phyloP scores from a whole-genome alignment of 495 filamentous ascomycete genomes.

The Oidiodendron maius region DNA sequence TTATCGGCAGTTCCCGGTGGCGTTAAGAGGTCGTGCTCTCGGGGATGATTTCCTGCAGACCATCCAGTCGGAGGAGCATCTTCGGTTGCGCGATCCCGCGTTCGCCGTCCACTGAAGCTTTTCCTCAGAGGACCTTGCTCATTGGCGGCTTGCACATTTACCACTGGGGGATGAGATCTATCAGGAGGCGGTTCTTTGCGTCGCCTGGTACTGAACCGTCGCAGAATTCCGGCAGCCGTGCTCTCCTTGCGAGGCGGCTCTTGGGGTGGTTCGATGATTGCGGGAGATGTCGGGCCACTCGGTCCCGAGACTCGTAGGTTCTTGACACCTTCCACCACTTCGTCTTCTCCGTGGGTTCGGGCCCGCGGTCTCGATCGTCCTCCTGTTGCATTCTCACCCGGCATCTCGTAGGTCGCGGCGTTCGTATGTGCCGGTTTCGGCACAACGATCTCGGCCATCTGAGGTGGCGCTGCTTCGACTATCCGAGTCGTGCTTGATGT shows the following conservation, averaged over 20 bases:
- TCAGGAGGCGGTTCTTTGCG: slow-evolving; percentile 48
- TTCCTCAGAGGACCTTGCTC: slow-evolving; percentile 61
- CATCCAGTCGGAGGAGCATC: slow-evolving; percentile 42
- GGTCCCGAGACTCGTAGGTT: slow-evolving; percentile 54
- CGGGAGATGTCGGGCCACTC: slow-evolving; percentile 42
- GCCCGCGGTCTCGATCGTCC: slow-evolving; percentile 78
- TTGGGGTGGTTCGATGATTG: slow-evolving; percentile 48
- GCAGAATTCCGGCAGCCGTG: slow-evolving; percentile 76
- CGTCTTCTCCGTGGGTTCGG: slow-evolving; percentile 93
- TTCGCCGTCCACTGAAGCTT: slow-evolving; percentile 75
- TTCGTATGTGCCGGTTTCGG: slow-evolving; percentile 94
- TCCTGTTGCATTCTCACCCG: slow-evolving; percentile 72
- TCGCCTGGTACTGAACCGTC: slow-evolving; percentile 84
- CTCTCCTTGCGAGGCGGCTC: slow-evolving; percentile 79
- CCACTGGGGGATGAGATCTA: slow-evolving; percentile 58
- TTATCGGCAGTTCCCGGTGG: slow-evolving; percentile 55
- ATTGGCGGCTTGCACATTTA: slow-evolving; percentile 67
- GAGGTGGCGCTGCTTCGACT: slow-evolving; percentile 53
- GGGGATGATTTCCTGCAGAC: slow-evolving; percentile 61
- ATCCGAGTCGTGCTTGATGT: slow-evolving; percentile 48
- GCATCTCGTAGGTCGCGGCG: slow-evolving; percentile 69
- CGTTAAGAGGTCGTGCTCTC: slow-evolving; percentile 66
- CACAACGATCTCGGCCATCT: slow-evolving; percentile 61
- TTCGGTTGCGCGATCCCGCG: slow-evolving; percentile 49
- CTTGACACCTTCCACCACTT: slow-evolving; percentile 71